phyloP scores from a whole-genome alignment of 73 alveolate species.

The Paramecium tetraurelia region DNA sequence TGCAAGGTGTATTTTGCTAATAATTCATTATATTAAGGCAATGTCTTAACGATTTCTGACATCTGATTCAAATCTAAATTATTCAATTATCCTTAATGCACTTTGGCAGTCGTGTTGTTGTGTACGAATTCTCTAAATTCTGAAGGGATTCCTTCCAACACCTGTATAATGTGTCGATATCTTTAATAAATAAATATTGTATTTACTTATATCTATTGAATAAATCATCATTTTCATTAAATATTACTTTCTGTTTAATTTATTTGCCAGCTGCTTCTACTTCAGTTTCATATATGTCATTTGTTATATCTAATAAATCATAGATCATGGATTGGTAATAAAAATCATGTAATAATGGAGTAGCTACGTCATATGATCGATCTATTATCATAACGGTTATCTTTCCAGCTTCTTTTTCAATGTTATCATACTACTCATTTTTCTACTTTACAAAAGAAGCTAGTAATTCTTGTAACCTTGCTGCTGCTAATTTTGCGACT shows the following conservation, averaged over 20 bases:
- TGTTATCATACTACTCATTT: slow-evolving; percentile 48
- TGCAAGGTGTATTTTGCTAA: slow-evolving; percentile 50
- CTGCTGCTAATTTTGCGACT: slow-evolving; percentile 14
- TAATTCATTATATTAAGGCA: slow-evolving; percentile 55
- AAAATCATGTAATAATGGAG: slow-evolving; percentile 61
- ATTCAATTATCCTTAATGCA: slow-evolving; percentile 49
- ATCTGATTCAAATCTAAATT: slow-evolving; percentile 49
- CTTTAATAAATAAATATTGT: neutral
- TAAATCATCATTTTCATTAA: slow-evolving; percentile 50
- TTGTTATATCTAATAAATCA: slow-evolving; percentile 50
- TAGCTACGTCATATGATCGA: slow-evolving; percentile 45
- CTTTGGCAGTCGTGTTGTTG: slow-evolving; percentile 53
- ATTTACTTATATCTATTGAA: slow-evolving; percentile 42
- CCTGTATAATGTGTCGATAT: slow-evolving; percentile 54
- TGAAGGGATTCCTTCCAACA: slow-evolving; percentile 46
- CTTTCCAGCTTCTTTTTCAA: slow-evolving; percentile 58
- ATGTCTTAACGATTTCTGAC: slow-evolving; percentile 55
- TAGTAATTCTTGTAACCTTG: slow-evolving; percentile 37
- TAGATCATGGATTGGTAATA: slow-evolving; percentile 58
- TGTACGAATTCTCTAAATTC: slow-evolving; percentile 55
- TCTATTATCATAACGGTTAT: slow-evolving; percentile 48
- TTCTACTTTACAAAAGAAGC: neutral
- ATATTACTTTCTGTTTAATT: slow-evolving; percentile 8
- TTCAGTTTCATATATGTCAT: slow-evolving; percentile 29
- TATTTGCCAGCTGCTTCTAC: slow-evolving; percentile 1